Base-by-base conservation (phyloP, 2,329 filamentous ascomycete species). In the Dothistroma pini region DNA sequence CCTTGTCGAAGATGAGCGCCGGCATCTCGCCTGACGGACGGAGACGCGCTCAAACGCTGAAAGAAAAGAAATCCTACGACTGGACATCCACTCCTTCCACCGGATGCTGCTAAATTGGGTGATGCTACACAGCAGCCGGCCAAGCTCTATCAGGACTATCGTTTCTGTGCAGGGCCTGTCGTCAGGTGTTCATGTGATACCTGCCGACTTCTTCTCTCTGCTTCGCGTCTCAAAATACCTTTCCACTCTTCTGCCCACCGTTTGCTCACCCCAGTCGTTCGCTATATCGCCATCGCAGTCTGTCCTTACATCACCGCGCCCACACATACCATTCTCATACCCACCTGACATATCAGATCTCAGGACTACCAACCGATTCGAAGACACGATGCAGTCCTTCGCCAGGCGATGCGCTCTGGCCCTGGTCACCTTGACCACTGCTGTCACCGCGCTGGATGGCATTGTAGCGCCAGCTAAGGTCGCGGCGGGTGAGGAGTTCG, bases 401-500 rank as follows among this genome's bases (percentile, higher is more conserved):
- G 53, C 56, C 35, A 34, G 47, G 51, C 49, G 47, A 56, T 60
- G 49, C 44, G 54, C 57, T 25, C 16, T 54, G 19, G 56, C 59
- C 7, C 56, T 64, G 49, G 62, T 62, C 48, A 47, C 60, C 31
- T 52, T 66, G 29, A 32, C 54, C 12, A 29, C 48, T 12, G 54
- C 62, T 9, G 62, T 57, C 49, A 44, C 57, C 10, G 71, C 70
- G 12, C 57, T 73, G 21, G 60, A 68, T 51, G 65, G 66, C 55
- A 68, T 74, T 50, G 64, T 69, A 2, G 69, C 68, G 11, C 69
- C 71, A 9, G 31, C 50, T 47, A 60, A 61, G 12, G 65, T 74
- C 58, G 59, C 58, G 14, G 71, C 70, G 10, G 68, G 60, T 44
- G 19, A 50, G 6, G 57, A 59, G 2, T 69, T 76, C 68, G 75